These are phyloP conservation scores for Galerina sulciceps DNA, from an alignment of 768 basidiomycete species.

Conservation along the genomic window DNA sequence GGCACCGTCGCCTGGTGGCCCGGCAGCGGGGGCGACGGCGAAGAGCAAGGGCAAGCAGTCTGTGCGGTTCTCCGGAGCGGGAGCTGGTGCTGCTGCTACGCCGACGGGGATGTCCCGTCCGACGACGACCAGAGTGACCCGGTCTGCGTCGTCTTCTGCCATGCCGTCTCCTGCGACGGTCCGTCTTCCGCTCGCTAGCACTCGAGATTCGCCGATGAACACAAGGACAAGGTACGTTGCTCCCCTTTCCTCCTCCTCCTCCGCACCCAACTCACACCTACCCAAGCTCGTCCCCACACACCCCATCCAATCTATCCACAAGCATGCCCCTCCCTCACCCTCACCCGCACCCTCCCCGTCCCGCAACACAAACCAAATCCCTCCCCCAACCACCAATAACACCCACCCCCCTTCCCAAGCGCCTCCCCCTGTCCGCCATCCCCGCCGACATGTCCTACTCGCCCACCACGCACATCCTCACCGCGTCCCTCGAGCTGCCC, in stretches of 20 bases:
- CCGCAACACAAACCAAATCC: neutral
- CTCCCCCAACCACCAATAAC: neutral
- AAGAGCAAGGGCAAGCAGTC: neutral
- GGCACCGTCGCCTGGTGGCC: neutral
- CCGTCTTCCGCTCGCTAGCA: slow-evolving; percentile 8
- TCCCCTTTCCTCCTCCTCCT: too few relatives aligned
- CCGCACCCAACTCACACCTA: neutral
- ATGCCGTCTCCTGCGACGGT: slow-evolving; percentile 16
- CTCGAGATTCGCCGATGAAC: slow-evolving; percentile 13
- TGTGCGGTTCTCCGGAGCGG: neutral
- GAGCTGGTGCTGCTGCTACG: neutral
- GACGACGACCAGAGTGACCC: neutral
- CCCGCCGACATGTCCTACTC: slow-evolving; percentile 69
- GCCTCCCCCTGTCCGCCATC: slow-evolving; percentile 30
- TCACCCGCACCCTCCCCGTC: neutral
- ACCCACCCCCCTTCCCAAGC: neutral
- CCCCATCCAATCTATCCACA: neutral
- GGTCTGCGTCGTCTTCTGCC: slow-evolving; percentile 6
- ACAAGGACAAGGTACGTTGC: neutral
- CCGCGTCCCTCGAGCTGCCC: slow-evolving; percentile 70
- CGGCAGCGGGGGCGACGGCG: neutral
- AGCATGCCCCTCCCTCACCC: neutral
- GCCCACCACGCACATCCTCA: slow-evolving; percentile 49
- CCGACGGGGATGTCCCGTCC: slow-evolving; percentile 3
- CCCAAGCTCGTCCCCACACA: neutral